Base-by-base conservation (phyloP, 2,329 filamentous ascomycete species). In the Fonsecaea pugnacius region DNA sequence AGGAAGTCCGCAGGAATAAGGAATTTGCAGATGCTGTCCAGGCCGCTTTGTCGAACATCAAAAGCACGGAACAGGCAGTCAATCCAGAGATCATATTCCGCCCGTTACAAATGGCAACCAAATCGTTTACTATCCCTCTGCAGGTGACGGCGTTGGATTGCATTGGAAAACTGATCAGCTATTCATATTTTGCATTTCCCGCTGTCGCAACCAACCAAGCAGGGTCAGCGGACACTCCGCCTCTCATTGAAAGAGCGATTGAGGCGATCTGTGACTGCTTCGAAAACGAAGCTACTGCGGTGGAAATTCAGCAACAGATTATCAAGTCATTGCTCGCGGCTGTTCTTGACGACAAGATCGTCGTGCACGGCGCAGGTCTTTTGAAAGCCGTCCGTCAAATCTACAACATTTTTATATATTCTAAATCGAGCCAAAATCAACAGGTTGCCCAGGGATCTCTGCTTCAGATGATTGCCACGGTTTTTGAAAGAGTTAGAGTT, bases 191-290 rank as follows among this genome's bases (percentile, higher is more conserved):
- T 78, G 94, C 94, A 55, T 86, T 91, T 56, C 85, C 89, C 38
- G 82, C 81, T 58, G 78, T 78, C 24, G 73, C 78, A 40, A 78
- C 81, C n/a, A 68, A 78, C 61, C 77, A 81, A 69, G 78, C 82
- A 69, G 78, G 77, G 50, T 73, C 76, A 64, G 71, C 61, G 38
- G 72, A 69, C 60, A 69, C 62, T 52, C 83, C 90, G 3, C 93
- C 94, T 16, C 83, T 99, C 70, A 99, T 99, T 74, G 96, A 99
- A 79, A 87, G 94, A 69, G 95, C 96, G 64, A 99, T 99, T 73
- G 96, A 99, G 78, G 96, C 95, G 38, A 99, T 99, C 82, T 99
- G 95, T 83, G 94, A 98, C 75, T 99, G 95, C 77, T 99, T 99
- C 75, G 93, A 98, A 75, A 94, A 95, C 74, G 95, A 99, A 79